Percentiles rank a stretch among this genome's conserved stretches.
Conservation (phyloP, 768 basidiomycete species). For the Lactifluus piperatus region DNA sequence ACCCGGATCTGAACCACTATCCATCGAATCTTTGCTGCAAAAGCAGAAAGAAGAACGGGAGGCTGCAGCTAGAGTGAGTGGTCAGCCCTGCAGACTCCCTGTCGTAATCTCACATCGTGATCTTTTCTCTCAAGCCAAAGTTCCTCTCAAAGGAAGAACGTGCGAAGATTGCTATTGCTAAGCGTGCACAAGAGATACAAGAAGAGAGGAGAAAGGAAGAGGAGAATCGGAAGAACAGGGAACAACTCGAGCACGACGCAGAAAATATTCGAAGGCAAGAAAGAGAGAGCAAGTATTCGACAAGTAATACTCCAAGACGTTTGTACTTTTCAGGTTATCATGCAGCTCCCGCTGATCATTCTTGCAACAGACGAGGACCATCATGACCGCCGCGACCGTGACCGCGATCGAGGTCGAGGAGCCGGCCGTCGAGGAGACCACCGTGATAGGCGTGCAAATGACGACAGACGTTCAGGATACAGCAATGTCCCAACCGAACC, state of each 20-base stretch:
- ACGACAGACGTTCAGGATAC: constrained; percentile 35
- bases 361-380: constrained; percentile 32
- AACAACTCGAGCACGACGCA: constrained; percentile 67
- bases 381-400: constrained; percentile 24
- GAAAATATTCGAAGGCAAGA: constrained; percentile 49
- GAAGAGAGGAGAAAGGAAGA: constrained; percentile 65
- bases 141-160: constrained; percentile 92
- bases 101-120: constrained; percentile 2
- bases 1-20: constrained; percentile 58
- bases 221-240: constrained; percentile 48
- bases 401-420: constrained; percentile 21
- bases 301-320: constrained; percentile 35
- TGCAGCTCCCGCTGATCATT: constrained; percentile 2
- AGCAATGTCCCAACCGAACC: constrained; percentile 76
- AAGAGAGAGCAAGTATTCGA: constrained; percentile 35
- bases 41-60: constrained; percentile 87
- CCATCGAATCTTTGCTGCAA: constrained; percentile 79
- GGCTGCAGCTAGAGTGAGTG: constrained; percentile 75
- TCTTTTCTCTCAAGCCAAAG: constrained; percentile 54
- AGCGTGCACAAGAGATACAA: constrained; percentile 75
- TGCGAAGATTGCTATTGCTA: constrained; percentile 79
- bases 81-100: not conserved
- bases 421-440: constrained; percentile 28
- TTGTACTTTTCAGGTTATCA: constrained; percentile 21
- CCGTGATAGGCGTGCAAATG: constrained; percentile 33